phyloP scores from a whole-genome alignment of 108 stramenopile genomes.

The Chaetoceros tenuissimus region DNA sequence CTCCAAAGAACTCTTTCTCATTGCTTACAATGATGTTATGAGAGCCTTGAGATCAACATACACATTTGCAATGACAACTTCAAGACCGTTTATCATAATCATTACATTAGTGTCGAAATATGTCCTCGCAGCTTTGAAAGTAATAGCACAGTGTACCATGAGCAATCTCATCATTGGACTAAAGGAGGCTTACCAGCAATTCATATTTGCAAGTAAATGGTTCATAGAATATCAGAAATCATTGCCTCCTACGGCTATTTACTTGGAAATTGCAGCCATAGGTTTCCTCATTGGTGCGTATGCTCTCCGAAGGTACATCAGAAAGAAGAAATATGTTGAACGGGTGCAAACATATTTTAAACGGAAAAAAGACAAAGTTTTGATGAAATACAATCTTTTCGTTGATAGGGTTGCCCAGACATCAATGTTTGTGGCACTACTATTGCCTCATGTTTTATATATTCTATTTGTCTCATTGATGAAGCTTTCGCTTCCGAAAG shows the following conservation, averaged over 20 bases:
- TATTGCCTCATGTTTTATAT: conserved; percentile 63
- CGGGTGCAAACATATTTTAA: conserved; percentile 35
- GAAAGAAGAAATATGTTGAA: conserved; percentile 47
- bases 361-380: conserved; percentile 19
- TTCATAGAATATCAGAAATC: neutral
- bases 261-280: conserved; percentile 22
- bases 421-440: conserved; percentile 56
- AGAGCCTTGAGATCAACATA: neutral
- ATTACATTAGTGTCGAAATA: neutral
- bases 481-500: conserved; percentile 33
- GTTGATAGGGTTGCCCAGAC: conserved; percentile 43
- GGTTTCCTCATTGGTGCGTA: conserved; percentile 22
- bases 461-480: conserved; percentile 14
- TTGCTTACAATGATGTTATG: neutral
- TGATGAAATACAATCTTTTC: conserved; percentile 23
- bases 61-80: neutral
- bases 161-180: neutral
- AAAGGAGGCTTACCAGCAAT: neutral
- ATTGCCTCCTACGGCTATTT: neutral
- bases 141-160: neutral
- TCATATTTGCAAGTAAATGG: neutral
- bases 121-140: neutral
- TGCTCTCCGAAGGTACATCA: conserved; percentile 47
- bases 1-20: neutral
- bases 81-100: neutral